Evolutionary conservation across 345 rosid species (phyloP).

Genomic region (Euclidium syriacum): DNA sequence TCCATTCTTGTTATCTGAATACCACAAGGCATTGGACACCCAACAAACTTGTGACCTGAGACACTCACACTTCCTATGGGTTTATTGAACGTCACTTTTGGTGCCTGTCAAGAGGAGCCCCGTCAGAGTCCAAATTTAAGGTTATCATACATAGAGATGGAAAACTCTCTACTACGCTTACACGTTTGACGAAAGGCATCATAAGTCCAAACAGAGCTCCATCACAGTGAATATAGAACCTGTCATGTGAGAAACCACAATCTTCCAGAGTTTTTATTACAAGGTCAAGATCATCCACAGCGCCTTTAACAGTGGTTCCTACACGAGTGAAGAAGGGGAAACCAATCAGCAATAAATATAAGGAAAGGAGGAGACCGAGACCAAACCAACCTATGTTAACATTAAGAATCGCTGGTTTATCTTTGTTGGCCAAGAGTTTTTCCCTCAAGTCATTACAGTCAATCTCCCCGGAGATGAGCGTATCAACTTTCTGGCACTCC

Average conservation of each 20-base stretch:
- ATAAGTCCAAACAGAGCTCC: conserved; percentile 98
- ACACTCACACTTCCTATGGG: conserved; percentile 96
- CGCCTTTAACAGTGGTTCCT: conserved; percentile 98
- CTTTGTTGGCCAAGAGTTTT: conserved; percentile 73
- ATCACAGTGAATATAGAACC: conserved; percentile 94
- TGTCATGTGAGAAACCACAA: conserved; percentile 63
- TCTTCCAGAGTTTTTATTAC: conserved; percentile 89
- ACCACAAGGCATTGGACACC: conserved; percentile 99
- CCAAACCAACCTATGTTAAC: conserved; percentile 75
- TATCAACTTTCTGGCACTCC: conserved; percentile 77
- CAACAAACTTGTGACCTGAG: conserved; percentile 91
- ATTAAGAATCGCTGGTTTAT: conserved; percentile 87
- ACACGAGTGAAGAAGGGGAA: not conserved
- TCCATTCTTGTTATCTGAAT: conserved; percentile 87
- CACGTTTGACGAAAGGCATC: conserved; percentile 95
- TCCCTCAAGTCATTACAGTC: conserved; percentile 66
- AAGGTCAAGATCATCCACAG: conserved; percentile 94
- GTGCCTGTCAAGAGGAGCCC: conserved; percentile 47
- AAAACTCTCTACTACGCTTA: conserved; percentile 36
- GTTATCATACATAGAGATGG: not conserved
- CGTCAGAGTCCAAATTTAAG: not conserved
- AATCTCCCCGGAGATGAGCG: conserved; percentile 79
- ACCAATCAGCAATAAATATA: not conserved
- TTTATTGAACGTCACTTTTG: conserved; percentile 84
- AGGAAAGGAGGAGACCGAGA: not conserved